These are phyloP conservation scores for Exophiala spinifera DNA, from an alignment of 2,329 filamentous ascomycete species.

Conservation along the genomic window DNA sequence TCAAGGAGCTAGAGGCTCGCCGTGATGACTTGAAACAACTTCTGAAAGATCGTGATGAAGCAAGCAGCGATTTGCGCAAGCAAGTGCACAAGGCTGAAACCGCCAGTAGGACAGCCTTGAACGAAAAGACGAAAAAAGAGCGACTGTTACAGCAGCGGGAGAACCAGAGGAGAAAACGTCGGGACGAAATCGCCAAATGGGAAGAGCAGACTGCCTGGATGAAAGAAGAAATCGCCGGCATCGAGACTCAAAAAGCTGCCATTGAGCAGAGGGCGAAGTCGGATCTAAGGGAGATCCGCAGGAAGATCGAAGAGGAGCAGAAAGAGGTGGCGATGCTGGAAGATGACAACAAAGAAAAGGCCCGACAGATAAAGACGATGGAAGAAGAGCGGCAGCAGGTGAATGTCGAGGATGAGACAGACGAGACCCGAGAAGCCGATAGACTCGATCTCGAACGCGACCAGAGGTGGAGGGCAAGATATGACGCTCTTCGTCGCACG, in stretches of 20 bases:
- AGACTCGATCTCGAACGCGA: slow-evolving; percentile 50
- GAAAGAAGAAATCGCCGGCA: slow-evolving; percentile 46
- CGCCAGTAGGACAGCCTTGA: slow-evolving; percentile 75
- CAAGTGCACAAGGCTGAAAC: slow-evolving; percentile 77
- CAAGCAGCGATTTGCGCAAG: slow-evolving; percentile 76
- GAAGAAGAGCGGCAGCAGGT: slow-evolving; percentile 56
- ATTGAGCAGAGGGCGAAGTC: slow-evolving; percentile 41
- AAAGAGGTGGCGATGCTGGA: slow-evolving; percentile 55
- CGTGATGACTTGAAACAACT: slow-evolving; percentile 74
- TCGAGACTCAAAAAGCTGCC: slow-evolving; percentile 42
- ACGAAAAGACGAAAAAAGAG: slow-evolving; percentile 74
- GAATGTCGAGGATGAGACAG: slow-evolving; percentile 45
- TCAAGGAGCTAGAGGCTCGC: slow-evolving; percentile 70
- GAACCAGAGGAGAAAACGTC: slow-evolving; percentile 58
- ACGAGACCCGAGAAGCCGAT: slow-evolving; percentile 51
- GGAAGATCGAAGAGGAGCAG: slow-evolving; percentile 47
- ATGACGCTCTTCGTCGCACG: slow-evolving; percentile 42
- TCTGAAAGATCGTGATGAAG: slow-evolving; percentile 86
- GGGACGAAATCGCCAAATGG: slow-evolving; percentile 59
- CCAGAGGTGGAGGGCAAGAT: slow-evolving; percentile 45
- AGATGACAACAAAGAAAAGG: slow-evolving; percentile 60
- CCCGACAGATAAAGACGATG: slow-evolving; percentile 58
- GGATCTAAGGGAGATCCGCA: slow-evolving; percentile 41
- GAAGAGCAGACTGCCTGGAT: slow-evolving; percentile 53
- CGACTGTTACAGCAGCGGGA: slow-evolving; percentile 59